These are phyloP conservation scores for Argentina anserina DNA, from an alignment of 306 rosid genomes.

Conservation along the genomic window DNA sequence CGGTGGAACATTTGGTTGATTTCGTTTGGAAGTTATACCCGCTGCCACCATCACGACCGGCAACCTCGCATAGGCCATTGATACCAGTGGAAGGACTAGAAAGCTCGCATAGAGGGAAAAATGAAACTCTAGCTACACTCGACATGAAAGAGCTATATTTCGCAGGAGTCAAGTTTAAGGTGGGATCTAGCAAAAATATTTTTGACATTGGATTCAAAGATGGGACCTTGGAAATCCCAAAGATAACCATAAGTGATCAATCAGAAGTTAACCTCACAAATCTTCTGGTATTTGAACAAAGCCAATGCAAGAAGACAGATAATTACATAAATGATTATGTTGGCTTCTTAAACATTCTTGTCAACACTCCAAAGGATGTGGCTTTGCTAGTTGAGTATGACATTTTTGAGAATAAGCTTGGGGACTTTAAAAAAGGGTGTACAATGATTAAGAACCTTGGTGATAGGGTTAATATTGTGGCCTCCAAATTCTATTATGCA, in stretches of 20 bases:
- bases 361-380: background rate
- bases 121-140: constrained; percentile 10
- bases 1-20: constrained; percentile 31
- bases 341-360: background rate
- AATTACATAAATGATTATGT: background rate
- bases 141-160: constrained; percentile 12
- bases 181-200: constrained; percentile 4
- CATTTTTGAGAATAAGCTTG: background rate
- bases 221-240: constrained; percentile 30
- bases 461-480: background rate
- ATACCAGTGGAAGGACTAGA: background rate
- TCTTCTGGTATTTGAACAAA: constrained; percentile 8
- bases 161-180: constrained; percentile 29
- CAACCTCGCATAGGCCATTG: too few relatives aligned
- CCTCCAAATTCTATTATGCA: background rate
- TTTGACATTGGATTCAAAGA: constrained; percentile 18
- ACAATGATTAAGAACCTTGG: background rate
- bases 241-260: background rate
- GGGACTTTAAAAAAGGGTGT: background rate
- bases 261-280: constrained; percentile 11
- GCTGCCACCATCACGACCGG: constrained; percentile 6
- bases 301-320: background rate
- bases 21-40: constrained; percentile 23
- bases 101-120: background rate
- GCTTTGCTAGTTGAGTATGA: background rate